Evolutionary conservation across 2,329 filamentous ascomycete species (phyloP).

Genomic region (Colletotrichum lindemuthianum): DNA sequence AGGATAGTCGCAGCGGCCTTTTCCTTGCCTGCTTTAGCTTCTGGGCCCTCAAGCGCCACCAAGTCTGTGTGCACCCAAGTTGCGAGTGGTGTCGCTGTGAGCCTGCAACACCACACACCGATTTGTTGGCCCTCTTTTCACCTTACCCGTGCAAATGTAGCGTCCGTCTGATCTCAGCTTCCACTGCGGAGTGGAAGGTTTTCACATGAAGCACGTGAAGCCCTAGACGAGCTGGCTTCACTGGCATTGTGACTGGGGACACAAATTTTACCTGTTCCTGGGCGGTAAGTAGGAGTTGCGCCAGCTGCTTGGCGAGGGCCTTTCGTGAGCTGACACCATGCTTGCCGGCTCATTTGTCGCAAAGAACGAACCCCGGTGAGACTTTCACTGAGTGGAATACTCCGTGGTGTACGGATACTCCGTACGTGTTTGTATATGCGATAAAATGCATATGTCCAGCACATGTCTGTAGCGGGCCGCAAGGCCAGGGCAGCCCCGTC

Average conservation of each 20-base stretch:
- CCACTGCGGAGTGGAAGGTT: background rate
- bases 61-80: background rate
- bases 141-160: conserved; percentile 6
- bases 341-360: conserved; percentile 16
- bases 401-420: no score
- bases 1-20: conserved; percentile 10
- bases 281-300: conserved; percentile 7
- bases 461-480: conserved; percentile 24
- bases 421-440: no score
- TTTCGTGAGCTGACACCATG: conserved; percentile 9
- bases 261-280: conserved; percentile 15
- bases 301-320: conserved; percentile 5
- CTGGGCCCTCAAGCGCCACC: conserved; percentile 16
- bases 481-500: conserved; percentile 20
- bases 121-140: background rate
- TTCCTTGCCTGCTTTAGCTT: conserved; percentile 1
- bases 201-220: conserved; percentile 2
- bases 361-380: conserved; percentile 2
- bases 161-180: conserved; percentile 16
- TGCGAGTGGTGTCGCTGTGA: background rate
- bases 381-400: background rate
- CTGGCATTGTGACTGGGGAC: conserved; percentile 8
- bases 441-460: conserved; percentile 25
- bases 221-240: conserved; percentile 7
- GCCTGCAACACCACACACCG: conserved; percentile 2